Base-by-base conservation (phyloP, 2,329 filamentous ascomycete species). In the Colletotrichum echinochloae region DNA sequence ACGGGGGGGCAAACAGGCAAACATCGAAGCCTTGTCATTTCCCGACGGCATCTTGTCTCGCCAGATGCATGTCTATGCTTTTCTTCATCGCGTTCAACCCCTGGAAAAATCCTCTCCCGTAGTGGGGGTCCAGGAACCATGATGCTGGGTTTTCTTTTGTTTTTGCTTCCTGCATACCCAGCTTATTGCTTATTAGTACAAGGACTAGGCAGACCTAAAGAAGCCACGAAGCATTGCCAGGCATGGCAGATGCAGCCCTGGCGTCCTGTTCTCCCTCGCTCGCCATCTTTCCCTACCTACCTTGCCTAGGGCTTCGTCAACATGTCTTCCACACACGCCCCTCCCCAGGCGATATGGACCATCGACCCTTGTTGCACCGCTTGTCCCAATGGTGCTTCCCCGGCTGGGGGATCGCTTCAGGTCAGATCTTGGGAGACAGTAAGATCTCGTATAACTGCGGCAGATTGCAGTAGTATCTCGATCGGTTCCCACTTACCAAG, bases 391-490 rank as follows among this genome's bases (percentile, higher is more conserved):
- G n/a, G 12, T 41, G 16, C 57, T 54, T 54, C 52, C 64, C 67
- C 51, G 37, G 64, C 64, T 70, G 35, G 64, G 57, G 62, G 23
- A 23, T 62, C 67, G 52, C 35, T 57, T 67, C 57, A 59, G 66
- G 64, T 67, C 44, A 60, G 69, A 71, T 71, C 65, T 65, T 69
- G 65, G 65, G 60, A 60, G 37, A 70, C 69, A 71, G 60, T 39
- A 70, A 73, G 72, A 73, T 73, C 72, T 73, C 72, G 72, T 73
- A 73, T 73, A 69, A 73, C 70, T 51, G 61, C 72, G 72, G 72
- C 64, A 73, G 64, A 51, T 68, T 71, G 72, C 72, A 73, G 64
- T 67, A 69, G 59, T 64, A 72, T 67, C 72, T 64, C 66, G 72
- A 73, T 73, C 69, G 66, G 64, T 60, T 66, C 63, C 72, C 72